phyloP scores from a whole-genome alignment of 2,329 filamentous ascomycete species.

The Alternaria longipes region DNA sequence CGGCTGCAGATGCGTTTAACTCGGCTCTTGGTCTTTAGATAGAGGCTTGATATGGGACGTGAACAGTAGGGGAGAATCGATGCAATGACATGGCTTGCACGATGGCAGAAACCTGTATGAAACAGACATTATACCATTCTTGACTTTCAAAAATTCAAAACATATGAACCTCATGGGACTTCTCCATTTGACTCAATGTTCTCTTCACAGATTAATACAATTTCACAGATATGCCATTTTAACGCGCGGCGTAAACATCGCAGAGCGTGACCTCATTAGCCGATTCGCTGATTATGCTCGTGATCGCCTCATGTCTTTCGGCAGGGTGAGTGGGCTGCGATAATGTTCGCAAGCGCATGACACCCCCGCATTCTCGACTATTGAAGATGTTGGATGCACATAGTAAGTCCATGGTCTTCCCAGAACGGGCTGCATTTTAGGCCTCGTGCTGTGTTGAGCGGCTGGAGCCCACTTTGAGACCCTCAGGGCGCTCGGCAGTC shows the following conservation, averaged over 20 bases:
- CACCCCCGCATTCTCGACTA: slow-evolving; percentile 2
- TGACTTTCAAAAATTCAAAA: not conserved
- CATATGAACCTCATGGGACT: not conserved
- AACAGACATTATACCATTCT: not conserved
- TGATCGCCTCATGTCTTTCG: not conserved
- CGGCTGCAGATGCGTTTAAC: slow-evolving; percentile 44
- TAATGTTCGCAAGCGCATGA: not conserved
- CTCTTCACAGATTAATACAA: not conserved
- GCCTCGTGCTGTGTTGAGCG: slow-evolving; percentile 26
- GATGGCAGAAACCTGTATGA: not conserved
- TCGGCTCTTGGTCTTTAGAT: slow-evolving; percentile 34
- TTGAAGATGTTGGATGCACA: not conserved
- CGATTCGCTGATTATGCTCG: not conserved
- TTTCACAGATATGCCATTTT: not conserved
- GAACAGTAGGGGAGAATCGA: not conserved
- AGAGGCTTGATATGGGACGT: not conserved
- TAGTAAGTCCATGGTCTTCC: slow-evolving; percentile 1
- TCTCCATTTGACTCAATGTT: not conserved
- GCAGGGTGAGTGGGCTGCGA: not conserved
- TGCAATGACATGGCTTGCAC: not conserved
- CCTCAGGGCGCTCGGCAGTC: slow-evolving; percentile 14
- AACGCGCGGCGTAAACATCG: not conserved
- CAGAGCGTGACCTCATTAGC: not conserved
- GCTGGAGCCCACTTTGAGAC: slow-evolving; percentile 14
- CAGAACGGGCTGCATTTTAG: slow-evolving; percentile 11